These are phyloP conservation scores for Phytophthora sp. DNA, from an alignment of 352 stramenopile genomes.

Conservation along the genomic window DNA sequence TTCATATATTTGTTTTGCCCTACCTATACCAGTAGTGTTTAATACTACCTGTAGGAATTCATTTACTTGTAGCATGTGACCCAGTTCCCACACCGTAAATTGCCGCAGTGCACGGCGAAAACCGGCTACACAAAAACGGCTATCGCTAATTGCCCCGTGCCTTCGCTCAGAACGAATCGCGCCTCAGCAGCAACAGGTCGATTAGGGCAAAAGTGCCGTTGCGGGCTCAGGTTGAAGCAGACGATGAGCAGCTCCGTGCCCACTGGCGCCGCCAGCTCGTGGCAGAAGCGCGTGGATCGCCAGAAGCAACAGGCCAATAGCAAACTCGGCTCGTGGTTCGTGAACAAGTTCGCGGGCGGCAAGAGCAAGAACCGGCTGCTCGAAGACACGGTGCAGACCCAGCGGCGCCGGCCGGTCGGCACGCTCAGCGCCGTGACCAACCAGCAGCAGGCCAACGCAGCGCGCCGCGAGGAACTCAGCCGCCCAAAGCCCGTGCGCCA, in stretches of 20 bases:
- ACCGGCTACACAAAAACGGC: conserved; percentile 32
- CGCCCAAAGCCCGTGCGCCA: conserved; percentile 56
- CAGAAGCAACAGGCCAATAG: conserved; percentile 66
- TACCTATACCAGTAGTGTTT: no score
- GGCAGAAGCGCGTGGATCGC: conserved; percentile 61
- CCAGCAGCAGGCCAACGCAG: conserved; percentile 38
- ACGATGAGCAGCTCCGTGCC: conserved; percentile 37
- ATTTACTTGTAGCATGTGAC: no score
- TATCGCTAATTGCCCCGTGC: no score
- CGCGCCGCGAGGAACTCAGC: conserved; percentile 28
- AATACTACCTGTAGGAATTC: no score
- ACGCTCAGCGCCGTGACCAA: conserved; percentile 47
- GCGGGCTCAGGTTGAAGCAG: conserved; percentile 10
- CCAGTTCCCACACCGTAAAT: no score
- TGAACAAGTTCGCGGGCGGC: conserved; percentile 64
- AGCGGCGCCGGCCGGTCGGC: conserved; percentile 43
- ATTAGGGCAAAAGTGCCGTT: conserved; percentile 24
- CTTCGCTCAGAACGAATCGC: conserved; percentile 32
- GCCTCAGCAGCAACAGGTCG: conserved; percentile 15
- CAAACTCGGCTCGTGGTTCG: conserved; percentile 73
- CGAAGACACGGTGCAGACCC: conserved; percentile 48
- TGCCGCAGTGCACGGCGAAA: no score
- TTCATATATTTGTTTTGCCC: neutral
- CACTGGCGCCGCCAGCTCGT: conserved; percentile 26
- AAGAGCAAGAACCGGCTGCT: conserved; percentile 71